Evolutionary conservation across 176 grass and related monocot species (phyloP).

Genomic region (Triticum timopheevii): DNA sequence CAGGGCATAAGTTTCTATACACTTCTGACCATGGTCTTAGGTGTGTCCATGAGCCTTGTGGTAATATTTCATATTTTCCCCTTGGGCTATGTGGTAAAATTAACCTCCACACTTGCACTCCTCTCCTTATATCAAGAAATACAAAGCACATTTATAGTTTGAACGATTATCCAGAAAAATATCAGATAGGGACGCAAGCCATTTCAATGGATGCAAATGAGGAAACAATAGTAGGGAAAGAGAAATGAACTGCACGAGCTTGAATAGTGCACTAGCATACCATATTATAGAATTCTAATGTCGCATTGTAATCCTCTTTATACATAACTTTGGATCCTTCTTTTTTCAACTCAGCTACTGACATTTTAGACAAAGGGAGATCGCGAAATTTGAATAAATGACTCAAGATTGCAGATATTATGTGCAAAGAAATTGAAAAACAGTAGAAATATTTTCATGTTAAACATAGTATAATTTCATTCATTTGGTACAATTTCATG

Average conservation of each 20-base stretch:
- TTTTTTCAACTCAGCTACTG: background rate
- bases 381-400: background rate
- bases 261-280: background rate
- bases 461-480: background rate
- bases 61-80: background rate
- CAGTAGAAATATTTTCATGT: background rate
- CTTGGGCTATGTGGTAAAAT: background rate
- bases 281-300: background rate
- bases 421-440: background rate
- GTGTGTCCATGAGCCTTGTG: background rate
- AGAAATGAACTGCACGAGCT: background rate
- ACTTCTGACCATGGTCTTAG: background rate
- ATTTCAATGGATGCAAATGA: background rate
- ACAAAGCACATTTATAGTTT: background rate
- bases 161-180: background rate
- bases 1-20: background rate
- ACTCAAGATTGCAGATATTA: background rate
- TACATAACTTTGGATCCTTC: background rate
- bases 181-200: background rate
- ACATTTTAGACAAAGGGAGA: background rate
- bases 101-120: background rate
- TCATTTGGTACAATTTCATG: background rate
- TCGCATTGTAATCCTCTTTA: background rate
- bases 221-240: background rate
- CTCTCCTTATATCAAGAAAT: background rate